Evolutionary conservation across 2,329 filamentous ascomycete genomes (phyloP).

Genomic region (Colletotrichum godetiae): DNA sequence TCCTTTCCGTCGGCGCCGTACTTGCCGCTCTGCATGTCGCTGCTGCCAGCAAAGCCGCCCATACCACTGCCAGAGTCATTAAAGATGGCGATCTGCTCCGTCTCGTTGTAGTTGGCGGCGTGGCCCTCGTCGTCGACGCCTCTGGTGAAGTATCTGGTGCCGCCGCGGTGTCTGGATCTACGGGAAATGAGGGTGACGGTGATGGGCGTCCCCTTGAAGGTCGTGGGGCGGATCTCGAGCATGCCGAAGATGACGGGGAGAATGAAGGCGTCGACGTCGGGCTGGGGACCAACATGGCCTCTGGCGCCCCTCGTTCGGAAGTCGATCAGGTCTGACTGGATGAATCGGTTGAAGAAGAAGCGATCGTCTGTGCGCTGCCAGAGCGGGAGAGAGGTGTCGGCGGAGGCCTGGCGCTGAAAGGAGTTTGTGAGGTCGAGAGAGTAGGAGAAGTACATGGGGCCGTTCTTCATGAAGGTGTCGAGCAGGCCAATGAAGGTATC

Average conservation of each 20-base stretch:
- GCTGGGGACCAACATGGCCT: conserved; percentile 75
- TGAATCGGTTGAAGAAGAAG: conserved; percentile 98
- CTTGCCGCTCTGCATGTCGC: conserved; percentile 80
- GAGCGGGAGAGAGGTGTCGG: conserved; percentile 77
- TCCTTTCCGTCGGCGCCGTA: conserved; percentile 73
- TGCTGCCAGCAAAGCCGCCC: conserved; percentile 82
- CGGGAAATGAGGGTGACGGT: conserved; percentile 91
- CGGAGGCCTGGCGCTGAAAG: conserved; percentile 91
- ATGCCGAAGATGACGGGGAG: conserved; percentile 97
- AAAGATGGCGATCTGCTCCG: conserved; percentile 89
- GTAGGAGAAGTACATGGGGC: conserved; percentile 98
- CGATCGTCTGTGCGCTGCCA: conserved; percentile 96
- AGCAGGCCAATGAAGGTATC: conserved; percentile 89
- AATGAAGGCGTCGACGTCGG: conserved; percentile 89
- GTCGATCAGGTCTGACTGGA: conserved; percentile 91
- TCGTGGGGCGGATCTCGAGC: conserved; percentile 88
- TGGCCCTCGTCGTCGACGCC: conserved; percentile 94
- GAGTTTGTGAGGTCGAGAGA: conserved; percentile 96
- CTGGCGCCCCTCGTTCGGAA: conserved; percentile 76
- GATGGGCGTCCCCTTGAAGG: conserved; percentile 84
- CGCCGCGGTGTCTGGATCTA: conserved; percentile 86
- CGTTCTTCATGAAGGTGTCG: conserved; percentile 82
- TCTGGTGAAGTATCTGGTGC: conserved; percentile 94
- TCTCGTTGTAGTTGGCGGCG: conserved; percentile 99
- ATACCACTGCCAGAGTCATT: conserved; percentile 82